Evolutionary conservation across 2,329 filamentous ascomycete genomes (phyloP).

Genomic region (Colletotrichum sojae): DNA sequence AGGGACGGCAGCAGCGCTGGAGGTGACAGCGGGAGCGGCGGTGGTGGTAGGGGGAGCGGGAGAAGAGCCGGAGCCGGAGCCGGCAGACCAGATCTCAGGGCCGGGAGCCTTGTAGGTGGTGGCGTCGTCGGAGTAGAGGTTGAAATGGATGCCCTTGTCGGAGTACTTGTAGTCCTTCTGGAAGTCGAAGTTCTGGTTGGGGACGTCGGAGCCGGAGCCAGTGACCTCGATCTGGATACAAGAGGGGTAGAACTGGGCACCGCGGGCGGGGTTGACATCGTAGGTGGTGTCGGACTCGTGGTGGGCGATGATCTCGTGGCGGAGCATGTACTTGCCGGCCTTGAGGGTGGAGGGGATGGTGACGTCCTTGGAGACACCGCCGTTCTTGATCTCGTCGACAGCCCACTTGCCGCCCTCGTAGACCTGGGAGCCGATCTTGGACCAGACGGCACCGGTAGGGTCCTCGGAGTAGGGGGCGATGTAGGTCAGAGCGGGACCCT

Average conservation of each 20-base stretch:
- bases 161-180: constrained; percentile 68
- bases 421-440: constrained; percentile 58
- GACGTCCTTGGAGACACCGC: constrained; percentile 61
- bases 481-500: constrained; percentile 68
- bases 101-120: constrained; percentile 53
- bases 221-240: constrained; percentile 74
- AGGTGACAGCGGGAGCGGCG: constrained; percentile 16
- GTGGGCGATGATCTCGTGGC: constrained; percentile 69
- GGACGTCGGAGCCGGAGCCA: constrained; percentile 64
- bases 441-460: constrained; percentile 66
- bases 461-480: constrained; percentile 59
- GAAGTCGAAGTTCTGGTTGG: constrained; percentile 60
- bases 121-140: constrained; percentile 63
- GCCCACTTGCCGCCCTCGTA: constrained; percentile 59
- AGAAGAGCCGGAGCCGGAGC: constrained; percentile 27
- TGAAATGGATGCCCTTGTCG: constrained; percentile 72
- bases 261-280: constrained; percentile 52
- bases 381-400: constrained; percentile 62
- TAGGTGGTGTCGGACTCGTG: constrained; percentile 59
- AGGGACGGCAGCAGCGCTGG: constrained; percentile 12
- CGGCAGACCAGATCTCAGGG: constrained; percentile 50
- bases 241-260: constrained; percentile 69
- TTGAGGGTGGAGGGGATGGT: constrained; percentile 61
- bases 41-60: constrained; percentile 27
- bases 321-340: constrained; percentile 67